These are phyloP conservation scores for Xylaria castorea DNA, from an alignment of 495 filamentous ascomycete species.

Conservation along the genomic window DNA sequence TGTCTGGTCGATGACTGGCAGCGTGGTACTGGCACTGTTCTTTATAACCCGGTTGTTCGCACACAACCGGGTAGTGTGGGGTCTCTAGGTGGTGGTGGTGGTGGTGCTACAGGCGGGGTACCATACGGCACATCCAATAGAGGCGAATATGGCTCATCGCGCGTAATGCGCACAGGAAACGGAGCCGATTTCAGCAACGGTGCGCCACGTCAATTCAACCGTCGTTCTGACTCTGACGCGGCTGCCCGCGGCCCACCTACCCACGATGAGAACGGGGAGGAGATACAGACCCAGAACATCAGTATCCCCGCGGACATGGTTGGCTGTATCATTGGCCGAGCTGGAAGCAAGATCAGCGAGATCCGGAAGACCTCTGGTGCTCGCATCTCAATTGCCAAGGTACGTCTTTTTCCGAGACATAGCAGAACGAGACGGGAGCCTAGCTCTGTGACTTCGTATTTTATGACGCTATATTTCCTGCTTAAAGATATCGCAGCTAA, in stretches of 20 bases:
- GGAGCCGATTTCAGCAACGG: slow-evolving; percentile 91
- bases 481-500: slow-evolving; percentile 26
- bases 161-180: slow-evolving; percentile 94
- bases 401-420: slow-evolving; percentile 34
- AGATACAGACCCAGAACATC: slow-evolving; percentile 98
- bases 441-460: not conserved
- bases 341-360: slow-evolving; percentile 94
- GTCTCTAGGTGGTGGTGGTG: slow-evolving; percentile 42
- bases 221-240: slow-evolving; percentile 83
- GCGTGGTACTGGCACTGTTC: slow-evolving; percentile 91
- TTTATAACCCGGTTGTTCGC: slow-evolving; percentile 95
- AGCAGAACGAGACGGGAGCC: not conserved
- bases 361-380: slow-evolving; percentile 96
- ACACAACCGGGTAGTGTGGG: slow-evolving; percentile 67
- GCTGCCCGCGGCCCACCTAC: slow-evolving; percentile 75
- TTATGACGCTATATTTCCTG: not conserved
- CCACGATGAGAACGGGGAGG: slow-evolving; percentile 93
- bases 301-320: slow-evolving; percentile 99
- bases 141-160: slow-evolving; percentile 63
- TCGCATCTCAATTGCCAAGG: slow-evolving; percentile 96
- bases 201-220: slow-evolving; percentile 52
- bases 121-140: slow-evolving; percentile 43
- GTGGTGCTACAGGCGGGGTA: slow-evolving; percentile 47
- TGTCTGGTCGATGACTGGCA: slow-evolving; percentile 98
- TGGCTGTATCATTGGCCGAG: slow-evolving; percentile 97